Base-by-base conservation (phyloP, 225 moss, liverwort and hornwort genomes). In the Pleurozium schreberi region DNA sequence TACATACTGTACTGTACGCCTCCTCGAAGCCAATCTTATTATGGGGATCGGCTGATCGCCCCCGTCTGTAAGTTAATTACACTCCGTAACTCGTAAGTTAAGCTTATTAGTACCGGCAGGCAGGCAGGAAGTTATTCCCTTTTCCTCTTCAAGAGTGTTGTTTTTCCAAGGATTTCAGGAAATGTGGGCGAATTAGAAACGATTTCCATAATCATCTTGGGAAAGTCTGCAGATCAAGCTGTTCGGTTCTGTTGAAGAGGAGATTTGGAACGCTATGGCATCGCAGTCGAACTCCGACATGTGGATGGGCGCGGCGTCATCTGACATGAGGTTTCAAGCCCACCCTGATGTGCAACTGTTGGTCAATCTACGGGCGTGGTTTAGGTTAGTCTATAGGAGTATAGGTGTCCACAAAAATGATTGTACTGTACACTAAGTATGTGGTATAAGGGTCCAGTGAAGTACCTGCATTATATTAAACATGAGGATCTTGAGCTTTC, bases 261-360 rank as follows among this genome's bases (percentile, higher is more conserved):
- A 55, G 43, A 22, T 63, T 73, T 14, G 75, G 33, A 69, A 75
- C 34, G 65, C 75, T 76, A 93, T 93, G 91, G 88, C 91, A 77
- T 91, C 90, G 64, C 91, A 86, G 86, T 86, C 90, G 80, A 91
- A 87, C 91, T 79, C 91, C 76, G 90, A 90, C 55, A 86, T 93
- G 43, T 93, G 93, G 93, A 91, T 93, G 91, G 90, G 93, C 59
- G 85, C 90, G 59, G 87, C 85, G 30, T 87, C 93, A 47, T 88
- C 93, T 70, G 93, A 93, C 82, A 91, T 93, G 81, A 91, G 93
- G 93, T 93, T 86, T 85, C 81, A 87, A 87, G 50, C 80, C 74
- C 82, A 75, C 75, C 85, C 59, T 85, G 63, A 45, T 30, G 45
- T 85, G 62, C 53, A 83, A 84, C 28, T 42, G n/a, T 36, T 80